Conservation (phyloP, 495 filamentous ascomycete genomes). For the Aspergillus haitiensis region DNA sequence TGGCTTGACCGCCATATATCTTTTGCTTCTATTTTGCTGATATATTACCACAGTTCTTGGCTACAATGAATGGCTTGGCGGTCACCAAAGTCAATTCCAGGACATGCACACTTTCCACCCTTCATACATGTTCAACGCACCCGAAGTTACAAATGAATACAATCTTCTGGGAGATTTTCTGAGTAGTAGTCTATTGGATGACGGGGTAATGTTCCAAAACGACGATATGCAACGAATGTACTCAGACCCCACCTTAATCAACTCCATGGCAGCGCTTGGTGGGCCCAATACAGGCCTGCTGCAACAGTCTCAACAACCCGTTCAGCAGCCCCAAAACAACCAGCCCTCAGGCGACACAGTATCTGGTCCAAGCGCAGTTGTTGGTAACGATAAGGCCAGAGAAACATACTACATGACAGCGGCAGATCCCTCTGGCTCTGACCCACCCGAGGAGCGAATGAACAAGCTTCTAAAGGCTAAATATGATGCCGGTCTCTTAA, state of each 20-base stretch:
- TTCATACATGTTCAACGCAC: constrained; percentile 92
- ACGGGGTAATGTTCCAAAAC: constrained; percentile 63
- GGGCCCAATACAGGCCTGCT: constrained; percentile 33
- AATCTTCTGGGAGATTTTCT: constrained; percentile 96
- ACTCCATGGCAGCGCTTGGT: constrained; percentile 45
- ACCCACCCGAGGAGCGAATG: constrained; percentile 91
- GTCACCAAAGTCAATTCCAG: constrained; percentile 73
- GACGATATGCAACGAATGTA: constrained; percentile 60
- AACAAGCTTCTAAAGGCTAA: constrained; percentile 92
- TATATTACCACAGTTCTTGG: constrained; percentile 52
- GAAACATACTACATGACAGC: constrained; percentile 96
- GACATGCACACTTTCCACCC: constrained; percentile 94
- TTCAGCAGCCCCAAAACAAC: constrained; percentile 42
- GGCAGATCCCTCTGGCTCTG: constrained; percentile 89
- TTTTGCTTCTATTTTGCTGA: constrained; percentile 29
- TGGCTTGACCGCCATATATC: constrained; percentile 5
- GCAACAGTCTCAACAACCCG: constrained; percentile 36
- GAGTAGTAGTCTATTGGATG: constrained; percentile 81
- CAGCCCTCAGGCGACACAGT: constrained; percentile 56
- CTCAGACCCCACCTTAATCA: constrained; percentile 56
- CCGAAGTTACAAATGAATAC: constrained; percentile 93
- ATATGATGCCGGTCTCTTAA: constrained; percentile 88
- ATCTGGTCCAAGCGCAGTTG: constrained; percentile 56
- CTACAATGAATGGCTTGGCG: constrained; percentile 68
- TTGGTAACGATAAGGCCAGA: constrained; percentile 75